Evolutionary conservation across 2,329 filamentous ascomycete species (phyloP), one percentile per base, ranked within the genome.

Genomic region (Immersiporthe knoxdaviesiana): DNA sequence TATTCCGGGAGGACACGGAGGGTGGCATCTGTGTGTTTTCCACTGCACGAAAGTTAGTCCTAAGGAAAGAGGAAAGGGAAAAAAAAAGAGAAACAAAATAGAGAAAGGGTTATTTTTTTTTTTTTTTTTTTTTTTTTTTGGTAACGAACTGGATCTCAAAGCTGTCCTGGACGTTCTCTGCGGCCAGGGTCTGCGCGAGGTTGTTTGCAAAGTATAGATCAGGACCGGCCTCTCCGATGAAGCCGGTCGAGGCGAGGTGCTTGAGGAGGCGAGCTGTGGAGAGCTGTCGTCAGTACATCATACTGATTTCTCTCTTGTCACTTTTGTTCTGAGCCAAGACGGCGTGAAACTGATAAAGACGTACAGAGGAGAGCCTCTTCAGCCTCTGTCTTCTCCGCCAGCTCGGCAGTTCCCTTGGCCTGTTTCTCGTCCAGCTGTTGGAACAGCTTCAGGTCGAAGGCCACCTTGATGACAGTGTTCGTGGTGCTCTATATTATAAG

Each of bases 331-430:
- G n/a, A n/a, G n/a, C n/a, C n/a, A 63, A 6, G 16, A 41, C 14
- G 24, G 2, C 24, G 37, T 24, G 27, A 27, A n/a, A 8, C 3
- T 30, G 27, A 1, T 3, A 24, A 52, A 39, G 32, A 52, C 54
- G 37, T 37, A 66, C 65, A 24, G 30, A 66, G 37, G 7, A 66
- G 39, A 4, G 65, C 18, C 30, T 60, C 37, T 44, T 66, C 54
- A 8, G 56, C 65, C 8, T 56, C 65, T 10, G 65, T 66, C 32
- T 50, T 39, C 30, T 66, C 27, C 10, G 65, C 65, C 56, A 66
- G 41, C 30, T 66, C 65, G 32, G 56, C 39, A 12, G 39, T 39
- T 16, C 65, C 56, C 18, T 41, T 54, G 24, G 65, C 56, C 30
- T 50, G 32, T 41, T 10, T 30, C 27, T 35, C 12, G 5, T 44